A percentile compares a stretch with the other conserved stretches of the same genome.
phyloP scores from a whole-genome alignment of 2,329 filamentous ascomycete genomes.

The Colletotrichum musicola region DNA sequence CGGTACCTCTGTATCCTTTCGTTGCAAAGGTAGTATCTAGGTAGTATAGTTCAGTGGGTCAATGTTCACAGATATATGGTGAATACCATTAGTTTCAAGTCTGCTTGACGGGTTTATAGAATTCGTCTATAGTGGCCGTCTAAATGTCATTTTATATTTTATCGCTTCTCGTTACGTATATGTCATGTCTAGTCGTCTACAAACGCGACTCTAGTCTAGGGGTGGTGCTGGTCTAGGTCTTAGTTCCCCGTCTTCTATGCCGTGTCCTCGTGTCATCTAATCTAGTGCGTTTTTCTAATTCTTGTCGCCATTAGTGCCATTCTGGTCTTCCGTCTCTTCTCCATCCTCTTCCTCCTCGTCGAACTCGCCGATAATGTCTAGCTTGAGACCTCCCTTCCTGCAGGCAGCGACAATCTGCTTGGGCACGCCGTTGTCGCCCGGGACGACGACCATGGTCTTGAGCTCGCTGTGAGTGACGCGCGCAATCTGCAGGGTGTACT shows the following conservation, averaged over 20 bases:
- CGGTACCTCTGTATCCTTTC: too few species aligned
- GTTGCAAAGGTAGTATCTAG: too few species aligned
- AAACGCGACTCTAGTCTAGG: too few species aligned
- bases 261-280: not conserved
- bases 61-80: too few species aligned
- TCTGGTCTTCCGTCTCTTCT: not conserved
- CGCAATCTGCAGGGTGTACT: conserved; percentile 55
- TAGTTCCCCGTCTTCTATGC: not conserved
- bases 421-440: conserved; percentile 50
- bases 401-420: conserved; percentile 51
- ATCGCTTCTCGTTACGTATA: too few species aligned
- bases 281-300: not conserved
- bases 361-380: conserved; percentile 50
- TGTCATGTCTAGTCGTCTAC: too few species aligned
- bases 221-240: not conserved
- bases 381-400: conserved; percentile 47
- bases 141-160: too few species aligned
- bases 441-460: conserved; percentile 53
- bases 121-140: too few species aligned
- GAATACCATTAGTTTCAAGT: too few species aligned
- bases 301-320: not conserved
- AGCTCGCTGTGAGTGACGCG: conserved; percentile 46
- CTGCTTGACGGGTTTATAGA: too few species aligned
- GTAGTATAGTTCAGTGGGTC: too few species aligned
- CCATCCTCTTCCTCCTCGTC: conserved; percentile 37